These are phyloP conservation scores for Teunomyces atbi DNA, from an alignment of 805 yeast genomes.

Conservation along the genomic window DNA sequence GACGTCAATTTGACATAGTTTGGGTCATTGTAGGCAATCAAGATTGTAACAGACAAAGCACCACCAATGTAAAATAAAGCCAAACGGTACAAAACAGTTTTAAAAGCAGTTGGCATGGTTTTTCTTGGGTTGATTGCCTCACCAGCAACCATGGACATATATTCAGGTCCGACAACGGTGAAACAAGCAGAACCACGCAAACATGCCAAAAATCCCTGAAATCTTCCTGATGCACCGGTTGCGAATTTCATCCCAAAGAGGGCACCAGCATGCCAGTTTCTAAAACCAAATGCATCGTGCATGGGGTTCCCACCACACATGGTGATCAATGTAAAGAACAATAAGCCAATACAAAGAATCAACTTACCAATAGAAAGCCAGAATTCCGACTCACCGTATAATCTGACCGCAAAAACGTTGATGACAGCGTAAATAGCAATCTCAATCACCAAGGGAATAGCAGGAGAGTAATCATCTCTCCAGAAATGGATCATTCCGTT, in stretches of 20 bases:
- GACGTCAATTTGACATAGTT: conserved; percentile 52
- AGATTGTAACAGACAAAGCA: conserved; percentile 73
- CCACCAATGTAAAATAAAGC: conserved; percentile 70
- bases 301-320: conserved; percentile 88
- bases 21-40: conserved; percentile 70
- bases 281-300: conserved; percentile 52
- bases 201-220: conserved; percentile 71
- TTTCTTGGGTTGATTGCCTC: conserved; percentile 72
- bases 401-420: conserved; percentile 68
- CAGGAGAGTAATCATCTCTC: conserved; percentile 75
- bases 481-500: conserved; percentile 78
- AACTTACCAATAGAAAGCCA: conserved; percentile 66
- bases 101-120: conserved; percentile 75
- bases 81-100: conserved; percentile 68
- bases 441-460: conserved; percentile 64
- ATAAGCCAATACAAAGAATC: conserved; percentile 67
- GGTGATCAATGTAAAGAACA: conserved; percentile 71
- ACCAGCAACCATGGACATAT: conserved; percentile 81
- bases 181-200: conserved; percentile 64
- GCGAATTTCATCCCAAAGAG: conserved; percentile 42
- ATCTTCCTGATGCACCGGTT: conserved; percentile 59
- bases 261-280: conserved; percentile 46
- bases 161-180: conserved; percentile 86
- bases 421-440: conserved; percentile 60
- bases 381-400: conserved; percentile 82